Base-by-base conservation (phyloP, 192 early-diverging fungal genomes). In the Dissophora globulifera region DNA sequence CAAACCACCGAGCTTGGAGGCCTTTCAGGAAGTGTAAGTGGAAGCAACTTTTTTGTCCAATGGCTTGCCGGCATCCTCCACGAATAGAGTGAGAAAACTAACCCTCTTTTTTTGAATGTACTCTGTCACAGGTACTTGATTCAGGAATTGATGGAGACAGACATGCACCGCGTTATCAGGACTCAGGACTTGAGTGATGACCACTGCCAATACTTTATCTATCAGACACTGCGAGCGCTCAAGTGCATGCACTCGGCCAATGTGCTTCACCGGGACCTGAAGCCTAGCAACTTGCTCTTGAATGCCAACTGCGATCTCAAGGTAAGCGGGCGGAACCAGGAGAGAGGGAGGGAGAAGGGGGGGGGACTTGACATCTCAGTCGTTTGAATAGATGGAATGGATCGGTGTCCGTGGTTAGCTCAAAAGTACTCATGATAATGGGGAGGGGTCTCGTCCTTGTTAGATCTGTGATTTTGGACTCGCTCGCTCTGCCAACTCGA, bases 181-280 rank as follows among this genome's bases (percentile, higher is more conserved):
- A 93, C 93, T 32, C 98, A 99, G 85, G 90, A 90, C 51, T 85
- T 99, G 46, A 93, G 94, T 23, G 94, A 98, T 78, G 92, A 95
- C 56, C 98, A 99, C 81, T 97, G 89, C 74, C 98, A 99, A 79
- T 99, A 99, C 84, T 99, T 99, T 81, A 88, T 98, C 61, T 99
- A 96, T 83, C 98, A 99, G 79, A 93, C 97, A 25, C 81, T 94
- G 56, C 91, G 96, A 57, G 98, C 95, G 9, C 88, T 99, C 55
- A 99, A 99, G 79, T 97, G 94, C 74, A 95, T 99, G 85, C 98
- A 99, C 76, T 96, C 96, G 19, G 98, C 96, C 31, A 95, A 96
- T 67, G 93, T 99, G 20, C 82, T 98, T 20, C 96, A 99, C 78
- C 93, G 96, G 63, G 98, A 99, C 86, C 85, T 99, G 46, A 99